Conservation (phyloP, 1,284 basidiomycete species). For the Marasmius tenuissimus region DNA sequence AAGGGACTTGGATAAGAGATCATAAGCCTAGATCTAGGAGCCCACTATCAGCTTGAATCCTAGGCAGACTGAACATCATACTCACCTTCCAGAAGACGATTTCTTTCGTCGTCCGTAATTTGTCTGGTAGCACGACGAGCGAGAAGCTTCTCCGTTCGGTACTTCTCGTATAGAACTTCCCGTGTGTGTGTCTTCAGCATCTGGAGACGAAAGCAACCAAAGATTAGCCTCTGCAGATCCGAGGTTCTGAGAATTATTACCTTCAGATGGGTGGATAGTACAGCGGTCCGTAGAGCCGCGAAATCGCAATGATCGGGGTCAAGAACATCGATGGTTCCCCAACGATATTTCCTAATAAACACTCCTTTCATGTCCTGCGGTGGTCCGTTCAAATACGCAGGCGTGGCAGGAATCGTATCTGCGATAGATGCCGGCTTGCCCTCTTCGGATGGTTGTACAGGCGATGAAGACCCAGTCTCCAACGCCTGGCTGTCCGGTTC, state of each 20-base stretch:
- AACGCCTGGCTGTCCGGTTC: constrained; percentile 14
- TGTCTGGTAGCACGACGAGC: constrained; percentile 76
- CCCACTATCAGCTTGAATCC: not conserved
- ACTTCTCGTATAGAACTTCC: constrained; percentile 83
- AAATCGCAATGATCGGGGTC: constrained; percentile 83
- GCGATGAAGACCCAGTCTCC: constrained; percentile 22
- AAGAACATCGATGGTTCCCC: constrained; percentile 83
- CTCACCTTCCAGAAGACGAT: constrained; percentile 69
- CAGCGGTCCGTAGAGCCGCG: constrained; percentile 73
- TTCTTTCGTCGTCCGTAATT: constrained; percentile 70
- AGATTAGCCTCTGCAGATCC: constrained; percentile 14
- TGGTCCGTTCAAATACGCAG: constrained; percentile 45
- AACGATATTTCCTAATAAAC: constrained; percentile 74
- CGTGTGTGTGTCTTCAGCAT: constrained; percentile 76
- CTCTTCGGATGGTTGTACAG: constrained; percentile 43
- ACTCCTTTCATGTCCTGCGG: constrained; percentile 69
- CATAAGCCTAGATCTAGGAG: not conserved
- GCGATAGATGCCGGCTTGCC: constrained; percentile 34
- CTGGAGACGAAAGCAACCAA: constrained; percentile 34
- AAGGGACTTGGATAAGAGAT: not conserved
- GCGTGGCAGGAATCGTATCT: constrained; percentile 36
- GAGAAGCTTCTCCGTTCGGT: constrained; percentile 80
- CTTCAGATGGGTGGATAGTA: constrained; percentile 79
- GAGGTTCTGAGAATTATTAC: constrained; percentile 35
- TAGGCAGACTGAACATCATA: constrained; percentile 5